Conservation (phyloP, 164 flowering plant species). For the Piper longum region DNA sequence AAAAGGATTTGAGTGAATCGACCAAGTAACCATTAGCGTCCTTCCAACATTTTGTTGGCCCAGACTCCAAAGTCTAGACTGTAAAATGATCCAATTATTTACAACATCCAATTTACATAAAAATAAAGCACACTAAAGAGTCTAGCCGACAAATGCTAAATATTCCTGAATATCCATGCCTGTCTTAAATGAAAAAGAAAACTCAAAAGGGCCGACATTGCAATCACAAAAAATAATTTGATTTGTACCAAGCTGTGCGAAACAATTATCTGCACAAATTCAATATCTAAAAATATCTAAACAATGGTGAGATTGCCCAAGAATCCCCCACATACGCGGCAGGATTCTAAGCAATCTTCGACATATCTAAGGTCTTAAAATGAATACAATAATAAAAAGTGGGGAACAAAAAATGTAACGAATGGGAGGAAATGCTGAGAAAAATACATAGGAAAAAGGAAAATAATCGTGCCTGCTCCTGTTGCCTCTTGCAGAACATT, state of each 20-base stretch:
- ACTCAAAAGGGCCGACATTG: neutral
- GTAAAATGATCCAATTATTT: too few species aligned
- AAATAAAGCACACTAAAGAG: too few species aligned
- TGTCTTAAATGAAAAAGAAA: too few species aligned
- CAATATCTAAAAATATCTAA: slow-evolving; percentile 40
- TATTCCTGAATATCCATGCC: too few species aligned
- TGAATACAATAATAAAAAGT: slow-evolving; percentile 12
- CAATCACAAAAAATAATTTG: neutral
- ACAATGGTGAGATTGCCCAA: slow-evolving; percentile 35
- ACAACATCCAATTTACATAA: too few species aligned
- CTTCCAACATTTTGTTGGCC: too few species aligned
- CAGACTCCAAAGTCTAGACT: too few species aligned
- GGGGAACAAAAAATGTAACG: slow-evolving; percentile 3
- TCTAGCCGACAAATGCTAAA: too few species aligned
- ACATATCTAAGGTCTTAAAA: slow-evolving; percentile 18
- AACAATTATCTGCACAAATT: slow-evolving; percentile 53
- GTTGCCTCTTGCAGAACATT: slow-evolving; percentile 9
- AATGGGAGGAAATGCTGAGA: slow-evolving; percentile 1
- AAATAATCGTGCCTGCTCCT: slow-evolving; percentile 1
- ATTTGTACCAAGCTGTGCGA: slow-evolving; percentile 5
- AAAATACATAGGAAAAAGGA: neutral
- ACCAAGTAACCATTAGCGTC: too few species aligned
- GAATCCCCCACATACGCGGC: slow-evolving; percentile 21
- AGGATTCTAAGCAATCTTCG: slow-evolving; percentile 34
- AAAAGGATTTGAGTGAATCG: too few species aligned